Conservation (phyloP, 352 stramenopile species). For the Phytophthora uliginosa region DNA sequence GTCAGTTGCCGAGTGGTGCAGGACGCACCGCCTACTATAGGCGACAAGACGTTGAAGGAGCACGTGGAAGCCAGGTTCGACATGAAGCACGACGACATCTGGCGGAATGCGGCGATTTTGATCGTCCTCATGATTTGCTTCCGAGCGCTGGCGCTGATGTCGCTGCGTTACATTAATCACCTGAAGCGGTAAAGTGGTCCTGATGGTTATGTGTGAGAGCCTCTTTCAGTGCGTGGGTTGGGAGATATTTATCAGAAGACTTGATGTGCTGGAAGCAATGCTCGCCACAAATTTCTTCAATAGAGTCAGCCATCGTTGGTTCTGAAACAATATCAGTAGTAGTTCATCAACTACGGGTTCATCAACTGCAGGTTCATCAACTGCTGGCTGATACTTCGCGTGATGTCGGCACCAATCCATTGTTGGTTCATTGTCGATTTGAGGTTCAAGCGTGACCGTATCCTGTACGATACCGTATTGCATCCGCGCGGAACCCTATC, state of each 20-base stretch:
- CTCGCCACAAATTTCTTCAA: too few species aligned
- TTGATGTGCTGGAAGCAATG: too few species aligned
- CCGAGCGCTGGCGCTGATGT: conserved; percentile 43
- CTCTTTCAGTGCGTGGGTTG: too few species aligned
- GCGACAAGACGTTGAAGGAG: conserved; percentile 42
- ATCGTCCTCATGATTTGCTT: conserved; percentile 46
- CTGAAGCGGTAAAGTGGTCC: conserved; percentile 40
- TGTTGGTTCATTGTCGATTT: too few species aligned
- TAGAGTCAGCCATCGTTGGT: too few species aligned
- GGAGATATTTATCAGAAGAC: too few species aligned
- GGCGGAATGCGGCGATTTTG: conserved; percentile 44
- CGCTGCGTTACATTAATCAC: conserved; percentile 61
- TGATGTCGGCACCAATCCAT: too few species aligned
- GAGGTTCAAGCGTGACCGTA: too few species aligned
- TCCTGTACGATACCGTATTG: too few species aligned
- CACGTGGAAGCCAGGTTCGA: conserved; percentile 56
- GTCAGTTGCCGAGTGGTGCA: conserved; percentile 43
- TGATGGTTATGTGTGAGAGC: too few species aligned
- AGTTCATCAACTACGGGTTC: neutral
- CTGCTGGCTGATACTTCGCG: neutral
- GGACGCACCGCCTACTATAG: conserved; percentile 22
- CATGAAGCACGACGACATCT: conserved; percentile 58
- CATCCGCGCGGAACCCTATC: too few species aligned
- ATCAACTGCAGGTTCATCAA: neutral
- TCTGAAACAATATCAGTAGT: too few species aligned